These are phyloP conservation scores for Rhamnella rubrinervis DNA, from an alignment of 331 rosid genomes.

Conservation along the genomic window DNA sequence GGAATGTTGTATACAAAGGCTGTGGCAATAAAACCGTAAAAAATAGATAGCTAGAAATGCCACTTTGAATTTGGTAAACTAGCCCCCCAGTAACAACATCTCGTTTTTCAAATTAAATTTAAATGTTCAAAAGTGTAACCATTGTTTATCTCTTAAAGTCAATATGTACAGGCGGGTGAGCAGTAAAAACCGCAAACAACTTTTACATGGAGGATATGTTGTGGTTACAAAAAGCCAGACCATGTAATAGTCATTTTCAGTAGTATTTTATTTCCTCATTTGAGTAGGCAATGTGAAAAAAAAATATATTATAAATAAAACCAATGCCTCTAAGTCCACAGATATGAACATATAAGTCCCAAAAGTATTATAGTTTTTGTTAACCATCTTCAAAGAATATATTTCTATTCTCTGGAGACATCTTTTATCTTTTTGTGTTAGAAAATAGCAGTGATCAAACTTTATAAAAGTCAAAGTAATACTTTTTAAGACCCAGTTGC, in stretches of 20 bases:
- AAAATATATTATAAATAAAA: background rate
- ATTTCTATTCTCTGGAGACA: no score
- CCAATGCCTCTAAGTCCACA: background rate
- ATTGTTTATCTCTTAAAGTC: background rate
- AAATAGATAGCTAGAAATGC: background rate
- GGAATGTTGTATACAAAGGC: background rate
- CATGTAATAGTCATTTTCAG: background rate
- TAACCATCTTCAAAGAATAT: background rate
- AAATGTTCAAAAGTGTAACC: background rate
- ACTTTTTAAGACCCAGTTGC: background rate
- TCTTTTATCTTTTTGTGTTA: no score
- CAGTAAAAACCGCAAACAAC: background rate
- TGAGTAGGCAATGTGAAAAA: background rate
- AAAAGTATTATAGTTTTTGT: background rate
- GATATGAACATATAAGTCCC: background rate
- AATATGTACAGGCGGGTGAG: background rate
- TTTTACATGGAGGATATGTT: background rate
- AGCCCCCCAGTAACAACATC: background rate
- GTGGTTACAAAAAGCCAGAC: no score
- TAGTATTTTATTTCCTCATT: background rate
- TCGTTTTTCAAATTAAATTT: background rate
- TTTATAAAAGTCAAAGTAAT: no score
- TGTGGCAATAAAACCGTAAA: background rate
- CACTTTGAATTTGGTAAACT: conserved; percentile 1
- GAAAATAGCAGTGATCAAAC: no score